A percentile compares a stretch with the other conserved stretches of the same genome.
phyloP scores from a whole-genome alignment of 352 stramenopile species.

The Phytophthora litchii region DNA sequence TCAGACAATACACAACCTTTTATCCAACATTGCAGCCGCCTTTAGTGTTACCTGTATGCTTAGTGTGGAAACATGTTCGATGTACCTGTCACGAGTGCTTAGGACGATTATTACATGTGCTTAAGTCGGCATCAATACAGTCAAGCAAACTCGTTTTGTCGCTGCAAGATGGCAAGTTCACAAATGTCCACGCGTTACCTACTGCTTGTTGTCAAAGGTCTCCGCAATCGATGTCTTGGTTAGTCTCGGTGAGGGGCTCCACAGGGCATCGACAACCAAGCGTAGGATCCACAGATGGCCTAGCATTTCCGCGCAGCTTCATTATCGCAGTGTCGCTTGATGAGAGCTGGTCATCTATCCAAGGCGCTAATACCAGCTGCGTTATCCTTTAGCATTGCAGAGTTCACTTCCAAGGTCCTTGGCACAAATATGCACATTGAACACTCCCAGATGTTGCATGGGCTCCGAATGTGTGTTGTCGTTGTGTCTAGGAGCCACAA shows the following conservation, averaged over 20 bases:
- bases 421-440: not conserved
- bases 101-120: too few relatives aligned
- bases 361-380: constrained; percentile 18
- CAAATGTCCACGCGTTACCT: constrained; percentile 20
- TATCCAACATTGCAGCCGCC: too few relatives aligned
- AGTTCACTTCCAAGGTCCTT: too few relatives aligned
- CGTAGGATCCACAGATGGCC: constrained; percentile 6
- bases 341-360: constrained; percentile 15
- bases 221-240: not conserved
- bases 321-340: constrained; percentile 20
- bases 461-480: constrained; percentile 17
- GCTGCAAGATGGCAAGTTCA: constrained; percentile 3
- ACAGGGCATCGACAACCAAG: constrained; percentile 7
- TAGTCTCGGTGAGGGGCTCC: constrained; percentile 10
- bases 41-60: too few relatives aligned
- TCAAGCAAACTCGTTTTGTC: not conserved
- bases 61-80: too few relatives aligned
- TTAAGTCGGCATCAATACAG: too few relatives aligned
- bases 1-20: constrained; percentile 12
- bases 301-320: constrained; percentile 4
- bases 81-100: too few relatives aligned
- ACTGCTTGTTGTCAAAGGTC: constrained; percentile 1
- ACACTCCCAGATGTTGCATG: constrained; percentile 15
- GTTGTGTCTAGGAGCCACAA: constrained; percentile 17
- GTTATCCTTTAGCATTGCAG: constrained; percentile 20